Conservation (phyloP, 2,329 filamentous ascomycete species). For the Neobulgaria alba region DNA sequence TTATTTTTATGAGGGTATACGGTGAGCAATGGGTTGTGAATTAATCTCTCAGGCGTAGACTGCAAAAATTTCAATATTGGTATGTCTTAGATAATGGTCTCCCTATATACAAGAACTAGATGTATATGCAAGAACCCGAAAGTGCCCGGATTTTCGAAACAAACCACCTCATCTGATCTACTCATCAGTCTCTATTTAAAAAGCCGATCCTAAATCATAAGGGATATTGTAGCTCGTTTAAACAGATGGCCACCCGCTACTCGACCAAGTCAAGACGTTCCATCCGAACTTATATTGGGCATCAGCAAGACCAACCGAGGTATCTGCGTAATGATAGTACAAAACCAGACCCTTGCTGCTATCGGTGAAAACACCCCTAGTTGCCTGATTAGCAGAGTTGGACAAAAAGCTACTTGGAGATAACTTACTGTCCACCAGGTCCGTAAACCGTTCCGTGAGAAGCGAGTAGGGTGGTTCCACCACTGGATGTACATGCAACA, state of each 20-base stretch:
- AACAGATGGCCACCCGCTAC: constrained; percentile 34
- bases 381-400: neutral
- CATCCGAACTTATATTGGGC: constrained; percentile 38
- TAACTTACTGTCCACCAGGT: constrained; percentile 48
- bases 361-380: constrained; percentile 46
- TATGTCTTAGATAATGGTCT: too few species aligned
- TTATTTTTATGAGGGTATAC: too few species aligned
- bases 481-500: constrained; percentile 42
- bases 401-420: neutral
- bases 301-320: constrained; percentile 42
- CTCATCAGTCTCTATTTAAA: too few species aligned
- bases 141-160: too few species aligned
- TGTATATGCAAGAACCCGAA: too few species aligned
- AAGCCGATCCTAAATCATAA: too few species aligned
- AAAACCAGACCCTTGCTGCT: constrained; percentile 41
- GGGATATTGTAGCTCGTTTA: neutral
- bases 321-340: constrained; percentile 56
- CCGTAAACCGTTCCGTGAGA: constrained; percentile 54
- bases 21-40: too few species aligned
- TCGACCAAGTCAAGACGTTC: constrained; percentile 36
- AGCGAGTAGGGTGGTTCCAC: constrained; percentile 52
- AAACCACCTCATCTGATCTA: too few species aligned
- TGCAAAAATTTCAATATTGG: too few species aligned
- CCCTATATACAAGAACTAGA: too few species aligned
- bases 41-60: too few species aligned